Evolutionary conservation across 331 rosid genomes (phyloP).

Genomic region (Acacia concinna): DNA sequence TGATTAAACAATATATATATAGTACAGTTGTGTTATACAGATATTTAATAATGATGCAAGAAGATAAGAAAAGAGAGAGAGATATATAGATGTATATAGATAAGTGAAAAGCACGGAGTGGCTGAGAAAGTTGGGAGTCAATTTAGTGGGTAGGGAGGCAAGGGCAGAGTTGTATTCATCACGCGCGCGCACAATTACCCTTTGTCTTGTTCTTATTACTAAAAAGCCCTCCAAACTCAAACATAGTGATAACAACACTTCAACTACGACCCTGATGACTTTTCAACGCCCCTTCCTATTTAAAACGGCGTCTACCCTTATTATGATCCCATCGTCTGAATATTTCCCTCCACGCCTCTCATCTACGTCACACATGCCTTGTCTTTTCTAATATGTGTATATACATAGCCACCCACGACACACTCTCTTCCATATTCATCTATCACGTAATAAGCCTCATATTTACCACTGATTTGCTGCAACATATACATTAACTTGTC

Average conservation of each 20-base stretch:
- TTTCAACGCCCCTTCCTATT: not conserved
- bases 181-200: not conserved
- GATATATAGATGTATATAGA: not conserved
- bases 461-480: not conserved
- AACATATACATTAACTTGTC: not conserved
- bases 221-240: not conserved
- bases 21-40: not conserved
- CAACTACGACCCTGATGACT: constrained; percentile 27
- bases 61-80: not conserved
- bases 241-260: constrained; percentile 4
- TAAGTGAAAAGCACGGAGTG: constrained; percentile 22
- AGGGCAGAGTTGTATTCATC: constrained; percentile 21
- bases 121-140: constrained; percentile 21
- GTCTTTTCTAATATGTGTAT: not conserved
- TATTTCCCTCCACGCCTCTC: not conserved
- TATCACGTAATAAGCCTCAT: not conserved
- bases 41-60: not conserved
- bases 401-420: not conserved
- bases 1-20: too few species aligned
- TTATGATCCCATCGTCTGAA: not conserved
- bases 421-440: not conserved
- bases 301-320: not conserved
- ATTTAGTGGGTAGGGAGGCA: constrained; percentile 28
- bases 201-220: not conserved
- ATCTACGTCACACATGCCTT: not conserved